Conservation (phyloP, 768 basidiomycete species). For the Termitomyces sp. region DNA sequence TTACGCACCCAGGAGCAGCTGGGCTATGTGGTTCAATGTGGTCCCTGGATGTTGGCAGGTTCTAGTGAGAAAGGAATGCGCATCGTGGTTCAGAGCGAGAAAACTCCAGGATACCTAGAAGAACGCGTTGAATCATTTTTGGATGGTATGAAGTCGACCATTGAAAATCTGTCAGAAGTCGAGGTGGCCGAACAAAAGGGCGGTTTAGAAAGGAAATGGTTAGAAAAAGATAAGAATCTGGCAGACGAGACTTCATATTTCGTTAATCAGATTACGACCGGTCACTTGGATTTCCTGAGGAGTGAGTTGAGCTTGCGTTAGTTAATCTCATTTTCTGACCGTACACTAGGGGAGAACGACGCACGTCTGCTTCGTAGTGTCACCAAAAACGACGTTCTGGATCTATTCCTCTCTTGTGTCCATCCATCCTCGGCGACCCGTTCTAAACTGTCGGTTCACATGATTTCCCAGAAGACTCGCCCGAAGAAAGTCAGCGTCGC, state of each 20-base stretch:
- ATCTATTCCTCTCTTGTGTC: slow-evolving; percentile 65
- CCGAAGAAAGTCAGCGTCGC: slow-evolving; percentile 59
- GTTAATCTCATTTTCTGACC: slow-evolving; percentile 8
- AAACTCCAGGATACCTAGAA: slow-evolving; percentile 76
- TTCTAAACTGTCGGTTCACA: slow-evolving; percentile 82
- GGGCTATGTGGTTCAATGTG: slow-evolving; percentile 83
- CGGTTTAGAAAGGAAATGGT: slow-evolving; percentile 76
- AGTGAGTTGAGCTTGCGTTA: slow-evolving; percentile 45
- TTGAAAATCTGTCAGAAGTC: slow-evolving; percentile 66
- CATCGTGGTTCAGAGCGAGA: slow-evolving; percentile 88
- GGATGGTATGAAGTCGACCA: slow-evolving; percentile 59
- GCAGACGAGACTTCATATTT: slow-evolving; percentile 73
- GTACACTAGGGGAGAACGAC: slow-evolving; percentile 63
- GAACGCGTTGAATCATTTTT: slow-evolving; percentile 87
- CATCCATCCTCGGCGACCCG: slow-evolving; percentile 68
- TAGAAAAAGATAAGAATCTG: slow-evolving; percentile 87
- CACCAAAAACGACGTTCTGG: slow-evolving; percentile 71
- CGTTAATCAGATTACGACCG: slow-evolving; percentile 68
- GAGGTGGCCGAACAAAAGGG: slow-evolving; percentile 79
- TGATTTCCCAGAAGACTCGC: slow-evolving; percentile 65
- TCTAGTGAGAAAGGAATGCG: slow-evolving; percentile 72
- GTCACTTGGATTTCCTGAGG: slow-evolving; percentile 84
- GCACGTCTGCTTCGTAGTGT: slow-evolving; percentile 59
- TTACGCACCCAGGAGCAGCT: slow-evolving; percentile 94
- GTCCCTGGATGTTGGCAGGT: slow-evolving; percentile 55